Percentiles rank a stretch among this genome's conserved stretches.
Evolutionary conservation across 2,329 filamentous ascomycete genomes (phyloP).

Genomic region (Colletotrichum brevisporum): DNA sequence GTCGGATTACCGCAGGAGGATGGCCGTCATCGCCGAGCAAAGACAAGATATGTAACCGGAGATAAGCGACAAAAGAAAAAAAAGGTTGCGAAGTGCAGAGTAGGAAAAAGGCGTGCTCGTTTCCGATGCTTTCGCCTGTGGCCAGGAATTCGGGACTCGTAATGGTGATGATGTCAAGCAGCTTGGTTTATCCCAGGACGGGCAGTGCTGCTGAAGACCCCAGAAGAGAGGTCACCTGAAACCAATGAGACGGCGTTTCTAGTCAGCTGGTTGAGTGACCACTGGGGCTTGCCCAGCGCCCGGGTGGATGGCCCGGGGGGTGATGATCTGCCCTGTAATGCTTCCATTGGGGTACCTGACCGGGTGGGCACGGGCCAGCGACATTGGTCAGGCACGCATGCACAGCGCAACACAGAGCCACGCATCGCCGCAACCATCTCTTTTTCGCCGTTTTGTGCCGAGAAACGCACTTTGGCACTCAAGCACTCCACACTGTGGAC

Average conservation of each 20-base stretch:
- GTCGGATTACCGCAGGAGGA: constrained; percentile 19
- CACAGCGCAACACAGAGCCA: background rate
- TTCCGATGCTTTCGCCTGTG: constrained; percentile 16
- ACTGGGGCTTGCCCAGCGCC: constrained; percentile 1
- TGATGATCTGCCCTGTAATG: constrained; percentile 31
- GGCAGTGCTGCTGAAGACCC: constrained; percentile 25
- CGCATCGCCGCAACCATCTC: background rate
- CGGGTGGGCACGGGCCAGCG: constrained; percentile 27
- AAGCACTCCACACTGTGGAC: background rate
- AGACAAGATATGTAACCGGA: constrained; percentile 5
- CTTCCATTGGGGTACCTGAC: constrained; percentile 33
- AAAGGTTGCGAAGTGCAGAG: constrained; percentile 12
- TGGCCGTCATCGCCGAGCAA: constrained; percentile 27
- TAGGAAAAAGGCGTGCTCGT: constrained; percentile 24
- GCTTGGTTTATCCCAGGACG: constrained; percentile 38
- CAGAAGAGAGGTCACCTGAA: constrained; percentile 37
- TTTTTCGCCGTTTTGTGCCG: background rate
- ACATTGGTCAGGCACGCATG: constrained; percentile 19
- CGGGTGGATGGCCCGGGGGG: constrained; percentile 37
- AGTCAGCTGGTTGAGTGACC: constrained; percentile 35
- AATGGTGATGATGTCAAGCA: constrained; percentile 42
- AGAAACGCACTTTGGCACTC: background rate
- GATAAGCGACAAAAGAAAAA: constrained; percentile 18
- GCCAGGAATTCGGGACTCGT: constrained; percentile 35
- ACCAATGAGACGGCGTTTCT: constrained; percentile 40